Conservation (phyloP, 352 stramenopile genomes). For the Globisporangium echinulatum region DNA sequence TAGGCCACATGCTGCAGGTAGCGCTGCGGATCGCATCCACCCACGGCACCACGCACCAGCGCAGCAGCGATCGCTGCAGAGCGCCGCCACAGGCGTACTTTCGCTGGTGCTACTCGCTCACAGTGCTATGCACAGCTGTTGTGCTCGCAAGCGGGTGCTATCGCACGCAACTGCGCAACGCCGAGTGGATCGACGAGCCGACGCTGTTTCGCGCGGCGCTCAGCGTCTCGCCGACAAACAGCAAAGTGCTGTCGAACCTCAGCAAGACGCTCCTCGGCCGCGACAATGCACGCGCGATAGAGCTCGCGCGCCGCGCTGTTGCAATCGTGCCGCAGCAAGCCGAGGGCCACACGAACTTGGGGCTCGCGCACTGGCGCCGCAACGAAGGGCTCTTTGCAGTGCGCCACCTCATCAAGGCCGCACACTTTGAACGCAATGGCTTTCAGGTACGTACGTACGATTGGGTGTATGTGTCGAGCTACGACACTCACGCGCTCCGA, state of each 20-base stretch:
- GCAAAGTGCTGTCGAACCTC: slow-evolving; percentile 74
- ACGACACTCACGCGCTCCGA: no score
- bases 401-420: slow-evolving; percentile 46
- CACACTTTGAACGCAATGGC: slow-evolving; percentile 14
- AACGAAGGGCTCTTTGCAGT: slow-evolving; percentile 27
- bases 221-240: slow-evolving; percentile 49
- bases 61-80: background rate
- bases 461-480: background rate
- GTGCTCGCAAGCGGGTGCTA: slow-evolving; percentile 28
- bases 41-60: slow-evolving; percentile 6
- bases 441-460: slow-evolving; percentile 7
- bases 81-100: background rate
- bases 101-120: slow-evolving; percentile 5
- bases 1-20: slow-evolving; percentile 31
- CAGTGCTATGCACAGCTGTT: slow-evolving; percentile 14
- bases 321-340: slow-evolving; percentile 38
- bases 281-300: slow-evolving; percentile 29
- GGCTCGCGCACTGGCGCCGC: slow-evolving; percentile 28
- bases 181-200: slow-evolving; percentile 56
- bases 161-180: slow-evolving; percentile 46
- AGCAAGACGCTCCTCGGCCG: slow-evolving; percentile 53
- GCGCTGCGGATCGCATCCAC: slow-evolving; percentile 20
- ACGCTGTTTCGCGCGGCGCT: slow-evolving; percentile 53
- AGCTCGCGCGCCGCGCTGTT: slow-evolving; percentile 28
- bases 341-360: slow-evolving; percentile 52